Base-by-base conservation (phyloP, 2,329 filamentous ascomycete genomes). In the Ceratocystis cacaofunesta region DNA sequence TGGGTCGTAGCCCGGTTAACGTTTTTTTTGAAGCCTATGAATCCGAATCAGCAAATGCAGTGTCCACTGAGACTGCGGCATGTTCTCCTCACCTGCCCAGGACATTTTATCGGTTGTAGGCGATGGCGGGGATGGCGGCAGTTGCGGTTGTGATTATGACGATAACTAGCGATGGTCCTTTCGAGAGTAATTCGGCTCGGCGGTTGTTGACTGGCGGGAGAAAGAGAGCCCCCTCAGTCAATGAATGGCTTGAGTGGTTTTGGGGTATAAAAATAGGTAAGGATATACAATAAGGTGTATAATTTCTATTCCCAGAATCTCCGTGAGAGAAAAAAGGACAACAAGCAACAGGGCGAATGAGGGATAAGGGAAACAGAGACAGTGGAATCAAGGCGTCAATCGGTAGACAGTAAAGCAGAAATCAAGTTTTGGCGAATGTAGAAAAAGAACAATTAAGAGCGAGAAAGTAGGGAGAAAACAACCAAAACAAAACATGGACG, bases 1-100 rank as follows among this genome's bases (percentile, higher is more conserved):
- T 96, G 92, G 78, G 95, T 99, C 77, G 92, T 96, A 72, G 92
- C 92, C 79, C 94, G 90, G 81, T 94, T 92, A 80, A 97, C 92
- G 85, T 95, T 95, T 77, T 95, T 96, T 80, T 69, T 78, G 72
- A 78, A 78, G 70, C 77, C 77, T 78, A 69, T 17, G 50, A 69
- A 55, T 43, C 66, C 44, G 61, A 65, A 68, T 75, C 70, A 75
- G 72, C 73, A 70, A 41, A 41, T 4, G 36, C 36, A 41, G 10
- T 41, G 36, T 41, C 10, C 10, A 41, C 36, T 12, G 22, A 22
- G 46, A 12, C 8, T 4, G 36, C 36, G 3, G 36, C 19, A 25
- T 6, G 32, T 43, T 32, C 8, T 15, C 55, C 72, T 69, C 71
- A 88, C 85, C 85, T 78, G 86, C 85, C 86, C 85, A 88, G 76